Evolutionary conservation across 352 stramenopile genomes (phyloP).

Genomic region (Phytophthora cryptogea): DNA sequence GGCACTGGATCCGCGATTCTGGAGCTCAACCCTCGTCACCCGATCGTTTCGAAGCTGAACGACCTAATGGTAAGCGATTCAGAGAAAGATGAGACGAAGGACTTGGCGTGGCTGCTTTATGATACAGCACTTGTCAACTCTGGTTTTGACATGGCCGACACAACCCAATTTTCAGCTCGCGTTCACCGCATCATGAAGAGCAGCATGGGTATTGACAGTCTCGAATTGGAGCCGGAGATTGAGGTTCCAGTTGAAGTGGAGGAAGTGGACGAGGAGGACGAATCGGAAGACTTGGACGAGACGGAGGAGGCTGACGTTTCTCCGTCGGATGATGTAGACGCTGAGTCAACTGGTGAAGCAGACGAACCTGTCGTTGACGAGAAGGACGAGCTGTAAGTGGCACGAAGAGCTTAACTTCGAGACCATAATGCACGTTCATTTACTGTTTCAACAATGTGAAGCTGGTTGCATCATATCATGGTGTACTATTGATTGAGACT

Average conservation of each 20-base stretch:
- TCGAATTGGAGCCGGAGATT: slow-evolving; percentile 96
- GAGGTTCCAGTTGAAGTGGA: slow-evolving; percentile 87
- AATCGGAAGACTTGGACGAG: slow-evolving; percentile 38
- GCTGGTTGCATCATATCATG: slow-evolving; percentile 16
- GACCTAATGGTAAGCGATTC: slow-evolving; percentile 64
- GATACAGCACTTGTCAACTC: slow-evolving; percentile 98
- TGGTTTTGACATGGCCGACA: slow-evolving; percentile 96
- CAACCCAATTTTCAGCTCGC: slow-evolving; percentile 92
- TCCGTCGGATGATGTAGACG: slow-evolving; percentile 45
- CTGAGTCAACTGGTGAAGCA: slow-evolving; percentile 13
- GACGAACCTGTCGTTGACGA: slow-evolving; percentile 36
- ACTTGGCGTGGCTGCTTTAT: slow-evolving; percentile 97
- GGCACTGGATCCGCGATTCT: slow-evolving; percentile 91
- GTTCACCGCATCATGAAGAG: slow-evolving; percentile 95
- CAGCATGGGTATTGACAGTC: slow-evolving; percentile 89
- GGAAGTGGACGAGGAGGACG: slow-evolving; percentile 47
- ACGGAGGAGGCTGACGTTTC: slow-evolving; percentile 89
- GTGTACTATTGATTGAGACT: slow-evolving; percentile 88
- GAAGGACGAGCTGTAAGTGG: slow-evolving; percentile 77
- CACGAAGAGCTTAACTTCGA: slow-evolving; percentile 12
- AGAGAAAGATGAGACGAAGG: slow-evolving; percentile 88
- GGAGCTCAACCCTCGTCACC: slow-evolving; percentile 99
- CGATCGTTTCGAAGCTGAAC: slow-evolving; percentile 97
- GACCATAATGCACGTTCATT: slow-evolving; percentile 31
- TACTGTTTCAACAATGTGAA: not conserved